Percentiles rank a stretch among this genome's conserved stretches.
phyloP scores from a whole-genome alignment of 345 rosid species.

The Eucalyptus curtisii region DNA sequence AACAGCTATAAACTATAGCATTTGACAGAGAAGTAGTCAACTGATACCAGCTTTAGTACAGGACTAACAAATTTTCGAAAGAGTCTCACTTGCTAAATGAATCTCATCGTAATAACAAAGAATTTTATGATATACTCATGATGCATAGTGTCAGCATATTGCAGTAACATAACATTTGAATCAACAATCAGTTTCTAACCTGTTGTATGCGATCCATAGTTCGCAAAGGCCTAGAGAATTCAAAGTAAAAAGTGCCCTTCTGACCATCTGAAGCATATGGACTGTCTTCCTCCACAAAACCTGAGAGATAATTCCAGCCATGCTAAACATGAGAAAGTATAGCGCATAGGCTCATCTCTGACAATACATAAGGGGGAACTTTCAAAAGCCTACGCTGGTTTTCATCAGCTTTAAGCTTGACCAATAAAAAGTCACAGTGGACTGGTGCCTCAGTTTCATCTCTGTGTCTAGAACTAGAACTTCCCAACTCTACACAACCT shows the following conservation, averaged over 20 bases:
- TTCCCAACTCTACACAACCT: background rate
- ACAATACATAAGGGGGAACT: background rate
- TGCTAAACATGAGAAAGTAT: background rate
- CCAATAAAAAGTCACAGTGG: background rate
- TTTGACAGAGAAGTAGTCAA: background rate
- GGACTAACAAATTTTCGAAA: background rate
- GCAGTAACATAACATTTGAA: background rate
- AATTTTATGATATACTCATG: background rate
- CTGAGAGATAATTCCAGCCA: constrained; percentile 8
- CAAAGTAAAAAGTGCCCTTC: constrained; percentile 80
- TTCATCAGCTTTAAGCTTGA: background rate
- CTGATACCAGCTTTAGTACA: background rate
- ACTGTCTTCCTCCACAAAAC: constrained; percentile 81
- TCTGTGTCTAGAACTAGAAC: background rate
- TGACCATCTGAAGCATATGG: constrained; percentile 61
- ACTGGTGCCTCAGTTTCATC: background rate
- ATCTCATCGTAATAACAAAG: background rate
- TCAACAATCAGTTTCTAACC: constrained; percentile 29
- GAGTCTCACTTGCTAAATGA: background rate
- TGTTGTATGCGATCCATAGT: constrained; percentile 86
- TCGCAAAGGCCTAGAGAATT: constrained; percentile 87
- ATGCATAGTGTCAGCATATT: background rate
- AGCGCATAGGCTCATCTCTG: background rate
- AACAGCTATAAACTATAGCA: background rate
- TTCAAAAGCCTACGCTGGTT: background rate